phyloP scores from a whole-genome alignment of 1,139 yeast genomes.

The Nakaseomyces bracarensis region DNA sequence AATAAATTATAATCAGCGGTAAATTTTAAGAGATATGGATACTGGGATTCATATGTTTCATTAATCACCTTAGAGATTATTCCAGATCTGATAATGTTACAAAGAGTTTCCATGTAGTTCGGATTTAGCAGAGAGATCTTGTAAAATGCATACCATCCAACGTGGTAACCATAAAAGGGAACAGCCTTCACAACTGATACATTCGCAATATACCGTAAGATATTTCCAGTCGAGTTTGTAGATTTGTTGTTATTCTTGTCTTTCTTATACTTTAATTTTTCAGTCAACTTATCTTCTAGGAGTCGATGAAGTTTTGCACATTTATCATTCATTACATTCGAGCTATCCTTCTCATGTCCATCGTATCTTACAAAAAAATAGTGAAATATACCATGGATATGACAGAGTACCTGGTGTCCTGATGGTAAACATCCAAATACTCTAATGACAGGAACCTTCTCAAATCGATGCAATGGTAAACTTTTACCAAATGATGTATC shows the following conservation, averaged over 20 bases:
- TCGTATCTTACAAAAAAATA: slow-evolving; percentile 61
- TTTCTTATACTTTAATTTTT: slow-evolving; percentile 9
- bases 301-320: slow-evolving; percentile 29
- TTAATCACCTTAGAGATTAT: slow-evolving; percentile 27
- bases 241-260: background rate
- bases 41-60: slow-evolving; percentile 69
- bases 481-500: slow-evolving; percentile 33
- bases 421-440: slow-evolving; percentile 59
- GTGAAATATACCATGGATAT: slow-evolving; percentile 80
- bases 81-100: slow-evolving; percentile 51
- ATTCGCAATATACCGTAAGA: slow-evolving; percentile 49
- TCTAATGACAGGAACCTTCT: slow-evolving; percentile 65
- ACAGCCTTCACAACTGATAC: slow-evolving; percentile 64
- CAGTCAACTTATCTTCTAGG: slow-evolving; percentile 21
- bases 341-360: slow-evolving; percentile 32
- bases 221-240: slow-evolving; percentile 1
- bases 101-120: slow-evolving; percentile 46
- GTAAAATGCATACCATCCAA: slow-evolving; percentile 54
- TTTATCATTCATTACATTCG: slow-evolving; percentile 22
- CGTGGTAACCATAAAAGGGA: slow-evolving; percentile 77
- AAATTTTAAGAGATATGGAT: slow-evolving; percentile 71
- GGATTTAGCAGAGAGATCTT: slow-evolving; percentile 68
- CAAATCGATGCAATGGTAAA: slow-evolving; percentile 31
- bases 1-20: slow-evolving; percentile 72
- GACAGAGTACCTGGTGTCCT: slow-evolving; percentile 53